phyloP scores from a whole-genome alignment of 2,329 filamentous ascomycete genomes.

The Eutypella sp. region DNA sequence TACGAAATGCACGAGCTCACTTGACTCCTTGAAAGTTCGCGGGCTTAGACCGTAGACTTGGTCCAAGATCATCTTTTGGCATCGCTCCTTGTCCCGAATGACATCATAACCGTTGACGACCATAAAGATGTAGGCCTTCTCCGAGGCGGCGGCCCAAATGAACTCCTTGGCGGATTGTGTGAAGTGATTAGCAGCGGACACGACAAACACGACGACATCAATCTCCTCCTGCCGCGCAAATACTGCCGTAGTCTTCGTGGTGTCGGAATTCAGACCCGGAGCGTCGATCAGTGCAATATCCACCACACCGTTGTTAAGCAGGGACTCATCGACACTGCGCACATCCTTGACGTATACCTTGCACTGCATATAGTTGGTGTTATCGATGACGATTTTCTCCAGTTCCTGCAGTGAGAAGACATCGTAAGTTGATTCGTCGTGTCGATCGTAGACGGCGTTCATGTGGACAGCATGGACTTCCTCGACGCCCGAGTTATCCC shows the following conservation, averaged over 20 bases:
- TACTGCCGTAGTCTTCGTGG: slow-evolving; percentile 92
- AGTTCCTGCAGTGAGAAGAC: slow-evolving; percentile 74
- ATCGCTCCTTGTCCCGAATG: slow-evolving; percentile 86
- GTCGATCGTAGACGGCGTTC: slow-evolving; percentile 71
- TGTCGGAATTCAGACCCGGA: slow-evolving; percentile 91
- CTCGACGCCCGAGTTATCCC: slow-evolving; percentile 85
- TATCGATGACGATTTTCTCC: slow-evolving; percentile 86
- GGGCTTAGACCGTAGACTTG: slow-evolving; percentile 86
- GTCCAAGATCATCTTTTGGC: slow-evolving; percentile 87
- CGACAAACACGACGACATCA: slow-evolving; percentile 96
- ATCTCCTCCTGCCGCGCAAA: slow-evolving; percentile 98
- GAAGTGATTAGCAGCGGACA: slow-evolving; percentile 96
- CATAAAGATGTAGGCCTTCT: slow-evolving; percentile 98
- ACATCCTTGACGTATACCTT: slow-evolving; percentile 95
- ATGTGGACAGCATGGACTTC: slow-evolving; percentile 95
- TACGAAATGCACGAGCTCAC: slow-evolving; percentile 93
- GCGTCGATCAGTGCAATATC: slow-evolving; percentile 98
- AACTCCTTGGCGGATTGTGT: slow-evolving; percentile 97
- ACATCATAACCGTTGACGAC: slow-evolving; percentile 97
- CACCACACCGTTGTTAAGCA: slow-evolving; percentile 95
- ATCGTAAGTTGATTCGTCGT: slow-evolving; percentile 92
- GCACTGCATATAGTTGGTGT: slow-evolving; percentile 84
- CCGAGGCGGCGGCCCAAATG: slow-evolving; percentile 88
- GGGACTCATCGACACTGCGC: slow-evolving; percentile 81
- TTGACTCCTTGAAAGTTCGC: slow-evolving; percentile 84